phyloP scores from a whole-genome alignment of 495 filamentous ascomycete species.

The Chaetomium cochliodes region DNA sequence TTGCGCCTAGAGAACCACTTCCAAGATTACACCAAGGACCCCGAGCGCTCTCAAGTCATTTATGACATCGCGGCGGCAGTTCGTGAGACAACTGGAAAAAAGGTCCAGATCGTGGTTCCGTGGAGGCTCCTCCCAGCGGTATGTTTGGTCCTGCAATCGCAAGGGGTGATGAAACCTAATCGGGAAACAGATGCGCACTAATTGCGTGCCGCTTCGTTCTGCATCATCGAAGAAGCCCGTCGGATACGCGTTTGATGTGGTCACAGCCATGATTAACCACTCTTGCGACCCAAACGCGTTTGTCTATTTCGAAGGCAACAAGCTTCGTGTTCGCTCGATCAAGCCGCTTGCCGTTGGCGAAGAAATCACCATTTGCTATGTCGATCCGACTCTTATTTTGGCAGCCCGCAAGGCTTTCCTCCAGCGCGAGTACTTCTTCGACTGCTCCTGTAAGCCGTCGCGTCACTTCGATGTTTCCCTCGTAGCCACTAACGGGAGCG shows the following conservation, averaged over 20 bases:
- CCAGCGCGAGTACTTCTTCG: constrained; percentile 61
- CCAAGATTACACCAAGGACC: constrained; percentile 17
- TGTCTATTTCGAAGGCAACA: constrained; percentile 57
- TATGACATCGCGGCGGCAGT: constrained; percentile 19
- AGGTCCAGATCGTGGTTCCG: constrained; percentile 16
- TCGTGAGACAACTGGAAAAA: constrained; percentile 14
- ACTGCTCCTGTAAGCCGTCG: constrained; percentile 59
- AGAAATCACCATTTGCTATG: constrained; percentile 69
- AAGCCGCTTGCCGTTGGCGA: constrained; percentile 47
- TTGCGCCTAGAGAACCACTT: constrained; percentile 27
- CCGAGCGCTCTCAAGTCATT: constrained; percentile 17
- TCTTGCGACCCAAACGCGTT: constrained; percentile 68
- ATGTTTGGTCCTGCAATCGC: not conserved
- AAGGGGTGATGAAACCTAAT: not conserved
- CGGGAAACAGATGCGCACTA: constrained; percentile 24
- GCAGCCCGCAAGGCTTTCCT: constrained; percentile 47
- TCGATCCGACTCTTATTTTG: constrained; percentile 58
- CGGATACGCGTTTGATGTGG: constrained; percentile 61
- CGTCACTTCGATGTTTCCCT: not conserved
- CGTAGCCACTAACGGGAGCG: not conserved
- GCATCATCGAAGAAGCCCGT: constrained; percentile 50
- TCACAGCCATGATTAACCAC: constrained; percentile 63
- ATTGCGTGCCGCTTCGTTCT: constrained; percentile 22
- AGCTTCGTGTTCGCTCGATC: constrained; percentile 43
- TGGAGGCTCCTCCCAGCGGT: constrained; percentile 29